Percentiles rank a stretch among this genome's conserved stretches.
Evolutionary conservation across 129 eudicot species (phyloP).

Genomic region (Heracleum sosnowskyi): DNA sequence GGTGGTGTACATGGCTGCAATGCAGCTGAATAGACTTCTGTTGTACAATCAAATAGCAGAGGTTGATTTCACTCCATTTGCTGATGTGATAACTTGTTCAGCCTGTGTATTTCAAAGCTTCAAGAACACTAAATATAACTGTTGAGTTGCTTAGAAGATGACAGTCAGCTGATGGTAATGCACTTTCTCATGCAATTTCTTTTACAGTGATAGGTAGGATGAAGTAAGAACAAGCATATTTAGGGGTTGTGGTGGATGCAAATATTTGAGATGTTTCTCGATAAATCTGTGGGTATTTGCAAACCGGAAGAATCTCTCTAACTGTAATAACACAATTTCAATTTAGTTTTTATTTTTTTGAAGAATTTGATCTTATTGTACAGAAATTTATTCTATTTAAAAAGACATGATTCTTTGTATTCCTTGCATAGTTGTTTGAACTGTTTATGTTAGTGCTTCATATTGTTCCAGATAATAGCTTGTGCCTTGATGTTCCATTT

Average conservation of each 20-base stretch:
- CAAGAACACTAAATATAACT: not conserved
- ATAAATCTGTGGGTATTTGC: not conserved
- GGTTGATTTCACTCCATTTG: not conserved
- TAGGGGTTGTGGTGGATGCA: conserved; percentile 1
- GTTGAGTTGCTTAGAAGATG: not conserved
- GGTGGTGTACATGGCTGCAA: conserved; percentile 30
- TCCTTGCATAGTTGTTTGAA: not conserved
- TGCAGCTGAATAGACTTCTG: conserved; percentile 1
- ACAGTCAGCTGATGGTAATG: conserved; percentile 3
- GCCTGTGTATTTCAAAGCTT: not conserved
- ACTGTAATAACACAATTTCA: not conserved
- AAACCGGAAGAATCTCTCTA: conserved; percentile 11
- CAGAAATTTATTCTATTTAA: not conserved
- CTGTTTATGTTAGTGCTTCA: not conserved
- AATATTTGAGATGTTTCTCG: not conserved
- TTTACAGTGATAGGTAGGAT: not conserved
- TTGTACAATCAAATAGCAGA: not conserved
- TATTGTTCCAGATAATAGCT: not conserved
- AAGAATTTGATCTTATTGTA: not conserved
- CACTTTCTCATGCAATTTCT: not conserved
- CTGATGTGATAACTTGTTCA: not conserved
- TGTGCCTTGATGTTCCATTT: not conserved
- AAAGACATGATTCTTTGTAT: conserved; percentile 3
- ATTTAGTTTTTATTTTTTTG: not conserved
- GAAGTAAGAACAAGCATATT: conserved; percentile 2